Percentiles rank a stretch among this genome's conserved stretches.
Evolutionary conservation across 129 eudicot species (phyloP).

Genomic region (Tagetes patula): DNA sequence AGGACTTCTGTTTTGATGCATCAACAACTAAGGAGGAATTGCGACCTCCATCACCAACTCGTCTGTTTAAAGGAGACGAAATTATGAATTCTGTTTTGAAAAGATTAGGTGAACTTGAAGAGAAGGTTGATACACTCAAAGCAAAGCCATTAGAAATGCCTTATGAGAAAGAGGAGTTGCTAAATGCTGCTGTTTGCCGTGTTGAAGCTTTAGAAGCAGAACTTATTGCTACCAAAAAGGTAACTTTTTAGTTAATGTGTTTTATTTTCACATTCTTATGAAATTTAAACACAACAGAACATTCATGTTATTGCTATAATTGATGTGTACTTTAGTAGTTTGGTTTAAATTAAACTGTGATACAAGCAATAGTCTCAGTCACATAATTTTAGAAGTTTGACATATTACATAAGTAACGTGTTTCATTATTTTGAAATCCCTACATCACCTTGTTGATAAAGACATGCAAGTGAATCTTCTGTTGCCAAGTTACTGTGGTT

Average conservation of each 20-base stretch:
- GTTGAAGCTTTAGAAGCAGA: slow-evolving; percentile 98
- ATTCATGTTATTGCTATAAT: neutral
- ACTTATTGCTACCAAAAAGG: slow-evolving; percentile 96
- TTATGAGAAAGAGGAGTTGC: slow-evolving; percentile 84
- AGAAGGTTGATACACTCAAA: slow-evolving; percentile 68
- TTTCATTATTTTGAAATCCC: neutral
- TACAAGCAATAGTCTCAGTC: neutral
- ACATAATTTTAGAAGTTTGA: slow-evolving; percentile 5
- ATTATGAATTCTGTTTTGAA: slow-evolving; percentile 61
- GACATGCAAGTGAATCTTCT: no score
- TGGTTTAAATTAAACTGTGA: neutral
- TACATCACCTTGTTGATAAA: neutral
- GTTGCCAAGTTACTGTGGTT: neutral
- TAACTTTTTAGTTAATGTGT: slow-evolving; percentile 13
- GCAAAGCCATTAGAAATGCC: slow-evolving; percentile 86
- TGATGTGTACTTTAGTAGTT: no score
- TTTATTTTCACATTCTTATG: slow-evolving; percentile 1
- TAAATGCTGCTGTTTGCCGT: slow-evolving; percentile 94
- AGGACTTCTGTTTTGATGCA: slow-evolving; percentile 49
- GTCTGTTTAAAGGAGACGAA: slow-evolving; percentile 53
- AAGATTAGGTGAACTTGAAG: slow-evolving; percentile 82
- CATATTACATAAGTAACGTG: neutral
- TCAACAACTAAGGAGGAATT: slow-evolving; percentile 45
- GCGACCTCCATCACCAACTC: slow-evolving; percentile 69
- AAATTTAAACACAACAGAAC: neutral